These are phyloP conservation scores for Aspergillus kassunensis DNA, from an alignment of 495 filamentous ascomycete genomes.

Conservation along the genomic window DNA sequence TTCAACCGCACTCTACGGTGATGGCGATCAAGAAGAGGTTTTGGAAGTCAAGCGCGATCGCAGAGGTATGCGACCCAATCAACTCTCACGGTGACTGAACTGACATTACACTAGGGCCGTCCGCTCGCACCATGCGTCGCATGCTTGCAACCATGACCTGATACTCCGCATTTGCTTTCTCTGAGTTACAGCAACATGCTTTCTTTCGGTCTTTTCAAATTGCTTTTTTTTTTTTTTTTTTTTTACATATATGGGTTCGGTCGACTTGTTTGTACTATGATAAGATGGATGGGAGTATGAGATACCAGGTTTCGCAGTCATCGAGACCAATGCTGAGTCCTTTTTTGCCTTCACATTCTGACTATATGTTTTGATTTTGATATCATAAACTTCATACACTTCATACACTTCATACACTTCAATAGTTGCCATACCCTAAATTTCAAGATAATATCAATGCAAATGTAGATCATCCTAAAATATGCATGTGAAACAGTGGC, in stretches of 20 bases:
- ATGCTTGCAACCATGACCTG: slow-evolving; percentile 77
- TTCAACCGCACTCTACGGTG: slow-evolving; percentile 31
- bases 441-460: background rate
- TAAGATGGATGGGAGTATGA: slow-evolving; percentile 3
- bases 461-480: background rate
- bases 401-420: background rate
- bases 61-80: slow-evolving; percentile 73
- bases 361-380: background rate
- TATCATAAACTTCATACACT: no score
- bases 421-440: no score
- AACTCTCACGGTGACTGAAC: slow-evolving; percentile 31
- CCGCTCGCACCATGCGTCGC: slow-evolving; percentile 61
- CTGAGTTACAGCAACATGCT: no score
- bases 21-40: slow-evolving; percentile 49
- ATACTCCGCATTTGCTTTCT: background rate
- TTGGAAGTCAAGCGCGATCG: slow-evolving; percentile 74
- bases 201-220: no score
- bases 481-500: slow-evolving; percentile 12
- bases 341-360: background rate
- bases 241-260: background rate
- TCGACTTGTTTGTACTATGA: background rate
- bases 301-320: slow-evolving; percentile 1
- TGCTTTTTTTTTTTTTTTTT: background rate
- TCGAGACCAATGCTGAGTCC: no score
- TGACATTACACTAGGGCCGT: slow-evolving; percentile 43